Evolutionary conservation across 2,329 filamentous ascomycete genomes (phyloP), one percentile per base, ranked within the genome.

Genomic region (Pestalotiopsis sp.): DNA sequence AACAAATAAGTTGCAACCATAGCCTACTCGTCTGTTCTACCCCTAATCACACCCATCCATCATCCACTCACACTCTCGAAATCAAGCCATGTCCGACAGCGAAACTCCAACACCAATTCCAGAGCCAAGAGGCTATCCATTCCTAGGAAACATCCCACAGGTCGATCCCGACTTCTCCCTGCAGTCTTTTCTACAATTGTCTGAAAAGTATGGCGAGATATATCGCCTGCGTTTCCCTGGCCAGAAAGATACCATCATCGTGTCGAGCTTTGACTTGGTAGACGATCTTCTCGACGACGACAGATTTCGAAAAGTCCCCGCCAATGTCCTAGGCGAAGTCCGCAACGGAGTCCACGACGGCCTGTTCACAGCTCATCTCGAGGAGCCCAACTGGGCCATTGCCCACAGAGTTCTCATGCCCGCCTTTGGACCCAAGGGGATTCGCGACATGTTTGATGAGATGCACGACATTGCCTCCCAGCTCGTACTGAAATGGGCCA

Each of bases 231-330:
- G 58, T 7, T 57, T 69, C 23, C 61, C 66, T n/a, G 64, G 64
- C 31, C n/a, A 38, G 9, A 39, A 11, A 27, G 23, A 38, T 12
- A 45, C 27, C 12, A 36, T 65, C n/a, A 23, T 65, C 17, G 27
- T 57, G 11, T 84, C 81, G 57, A 87, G 81, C 36, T 83, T 86
- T 14, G 84, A 83, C 38, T 80, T 92, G 0, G 80, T 91, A 38
- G 85, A 90, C 67, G 90, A 92, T 71, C 73, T 85, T 9, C 91
- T 87, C 72, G 83, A 92, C 70, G 89, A 92, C 75, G 86, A 84
- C 70, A 81, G 88, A n/a, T 91, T 92, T 75, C 75, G 81, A 36
- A 93, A 93, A 77, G 77, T 80, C 0, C 76, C 91, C 9, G 78
- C 80, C 3, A 81, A 78, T 1, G 80, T 80, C 2, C 77, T 92